phyloP scores from a whole-genome alignment of 2,329 filamentous ascomycete species.

The Graphium sp. region DNA sequence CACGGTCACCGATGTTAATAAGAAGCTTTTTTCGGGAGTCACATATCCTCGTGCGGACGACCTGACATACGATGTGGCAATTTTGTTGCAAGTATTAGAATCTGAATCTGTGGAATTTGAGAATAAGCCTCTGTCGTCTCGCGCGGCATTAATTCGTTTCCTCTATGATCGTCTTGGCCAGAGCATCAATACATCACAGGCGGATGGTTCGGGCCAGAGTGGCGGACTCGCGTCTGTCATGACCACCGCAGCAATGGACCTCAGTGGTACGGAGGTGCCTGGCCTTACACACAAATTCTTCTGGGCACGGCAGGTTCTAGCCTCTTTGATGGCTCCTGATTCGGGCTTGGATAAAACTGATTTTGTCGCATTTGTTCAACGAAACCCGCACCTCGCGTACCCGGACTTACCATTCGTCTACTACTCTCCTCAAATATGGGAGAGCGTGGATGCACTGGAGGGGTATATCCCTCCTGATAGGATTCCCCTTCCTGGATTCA shows the following conservation, averaged over 20 bases:
- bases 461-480: slow-evolving; percentile 11
- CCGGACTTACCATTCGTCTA: slow-evolving; percentile 11
- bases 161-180: background rate
- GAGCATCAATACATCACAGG: background rate
- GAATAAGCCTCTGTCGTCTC: too few species aligned
- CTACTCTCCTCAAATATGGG: slow-evolving; percentile 10
- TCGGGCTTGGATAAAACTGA: background rate
- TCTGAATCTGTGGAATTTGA: too few species aligned
- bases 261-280: slow-evolving; percentile 3
- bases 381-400: slow-evolving; percentile 9
- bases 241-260: slow-evolving; percentile 7
- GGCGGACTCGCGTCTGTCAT: background rate
- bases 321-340: slow-evolving; percentile 5
- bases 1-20: background rate
- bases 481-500: slow-evolving; percentile 4
- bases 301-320: slow-evolving; percentile 12
- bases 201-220: background rate
- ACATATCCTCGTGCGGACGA: slow-evolving; percentile 2
- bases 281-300: slow-evolving; percentile 11
- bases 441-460: slow-evolving; percentile 10
- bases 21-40: background rate
- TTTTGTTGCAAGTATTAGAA: background rate
- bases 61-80: background rate
- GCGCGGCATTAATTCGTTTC: background rate
- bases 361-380: slow-evolving; percentile 10